Base-by-base conservation (phyloP, 2,329 filamentous ascomycete genomes). In the Penicillium thymicola region DNA sequence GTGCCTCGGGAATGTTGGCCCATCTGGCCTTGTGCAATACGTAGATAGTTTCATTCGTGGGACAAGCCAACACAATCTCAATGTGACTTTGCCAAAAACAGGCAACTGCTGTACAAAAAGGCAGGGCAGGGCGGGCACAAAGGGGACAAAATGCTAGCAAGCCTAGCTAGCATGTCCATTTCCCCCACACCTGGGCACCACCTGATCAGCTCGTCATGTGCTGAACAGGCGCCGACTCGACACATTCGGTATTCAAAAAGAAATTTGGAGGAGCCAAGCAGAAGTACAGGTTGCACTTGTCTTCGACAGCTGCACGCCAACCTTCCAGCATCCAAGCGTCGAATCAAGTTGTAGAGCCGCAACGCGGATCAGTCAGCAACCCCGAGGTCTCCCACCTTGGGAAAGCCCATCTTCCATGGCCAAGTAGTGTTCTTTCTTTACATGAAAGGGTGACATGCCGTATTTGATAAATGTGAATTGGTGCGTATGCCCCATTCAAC, bases 21-120 rank as follows among this genome's bases (percentile, higher is more conserved):
- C 54, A 58, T 60, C 32, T 66, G 52, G 61, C 52, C 57, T 67
- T 65, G 59, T 70, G 60, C 65, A 68, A 59, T 65, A 64, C 66
- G 71, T 74, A 74, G 72, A 73, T 73, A 72, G 69, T 69, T 66
- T 56, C 67, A 57, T 64, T 60, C 59, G 59, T 57, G 58, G 54
- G 56, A 42, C 48, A 55, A 48, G 27, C 40, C 40, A 55, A 57
- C 48, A 23, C 48, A 58, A 56, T 49, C 50, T 54, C 49, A 53
- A n/a, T 58, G 40, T 57, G 58, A 55, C 58, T 49, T 38, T 61
- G 54, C 28, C 36, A 41, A 34, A 34, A 46, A 51, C 45, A 55
- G 50, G 57, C 55, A 27, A 30, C 25, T 43, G 52, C 44, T 51
- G 53, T 47, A 47, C 49, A 52, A 23, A 51, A 49, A 34, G 32